Percentiles rank a stretch among this genome's conserved stretches.
phyloP scores from a whole-genome alignment of 169 alveolate species.

The Cryptosporidium ryanae region DNA sequence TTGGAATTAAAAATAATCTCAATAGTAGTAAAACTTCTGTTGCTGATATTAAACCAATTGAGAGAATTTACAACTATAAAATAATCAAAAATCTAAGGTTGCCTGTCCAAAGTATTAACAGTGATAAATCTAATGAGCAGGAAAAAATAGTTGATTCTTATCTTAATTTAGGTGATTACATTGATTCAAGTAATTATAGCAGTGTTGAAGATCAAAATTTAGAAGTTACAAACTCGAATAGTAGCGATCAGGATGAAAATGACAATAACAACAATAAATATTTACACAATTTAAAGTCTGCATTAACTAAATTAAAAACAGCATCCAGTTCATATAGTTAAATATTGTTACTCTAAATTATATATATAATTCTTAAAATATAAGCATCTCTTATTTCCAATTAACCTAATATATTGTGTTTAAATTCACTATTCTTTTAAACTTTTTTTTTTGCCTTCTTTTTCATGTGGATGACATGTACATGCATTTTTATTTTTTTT shows the following conservation, averaged over 20 bases:
- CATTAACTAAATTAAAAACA: constrained; percentile 42
- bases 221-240: not conserved
- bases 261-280: constrained; percentile 2
- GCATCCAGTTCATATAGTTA: constrained; percentile 27
- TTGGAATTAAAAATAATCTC: constrained; percentile 12
- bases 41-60: not conserved
- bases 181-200: not conserved
- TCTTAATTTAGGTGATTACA: too few species aligned
- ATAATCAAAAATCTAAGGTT: not conserved
- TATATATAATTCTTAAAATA: too few species aligned
- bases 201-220: constrained; percentile 1
- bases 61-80: not conserved
- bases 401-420: too few species aligned
- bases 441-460: not conserved
- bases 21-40: not conserved
- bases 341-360: too few species aligned
- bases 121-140: constrained; percentile 2
- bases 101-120: not conserved
- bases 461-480: not conserved
- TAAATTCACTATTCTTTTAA: not conserved
- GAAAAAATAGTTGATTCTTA: too few species aligned
- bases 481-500: not conserved
- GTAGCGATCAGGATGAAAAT: constrained; percentile 13
- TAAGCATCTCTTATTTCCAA: too few species aligned
- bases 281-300: constrained; percentile 30